Evolutionary conservation across 257 asterid genomes (phyloP).

Genomic region (Fraxinus quadrangulata): DNA sequence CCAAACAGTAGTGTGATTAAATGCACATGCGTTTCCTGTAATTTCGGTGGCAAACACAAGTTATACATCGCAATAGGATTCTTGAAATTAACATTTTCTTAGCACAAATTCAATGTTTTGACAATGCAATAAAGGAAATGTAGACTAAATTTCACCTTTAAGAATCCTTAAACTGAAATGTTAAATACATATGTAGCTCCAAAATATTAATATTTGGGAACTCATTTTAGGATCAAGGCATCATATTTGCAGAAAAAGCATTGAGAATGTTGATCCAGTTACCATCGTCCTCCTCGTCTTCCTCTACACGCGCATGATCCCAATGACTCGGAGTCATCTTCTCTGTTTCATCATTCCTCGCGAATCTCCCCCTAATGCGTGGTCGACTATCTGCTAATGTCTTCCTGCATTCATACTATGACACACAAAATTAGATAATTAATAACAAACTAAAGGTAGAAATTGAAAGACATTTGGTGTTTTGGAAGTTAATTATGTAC

Average conservation of each 20-base stretch:
- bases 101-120: too few relatives aligned
- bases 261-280: slow-evolving; percentile 72
- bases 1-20: background rate
- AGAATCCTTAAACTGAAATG: background rate
- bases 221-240: slow-evolving; percentile 42
- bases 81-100: too few relatives aligned
- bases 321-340: slow-evolving; percentile 48
- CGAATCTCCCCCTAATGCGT: slow-evolving; percentile 85
- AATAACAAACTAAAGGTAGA: background rate
- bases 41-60: too few relatives aligned
- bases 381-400: slow-evolving; percentile 88
- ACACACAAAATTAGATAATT: background rate
- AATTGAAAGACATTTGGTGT: too few relatives aligned
- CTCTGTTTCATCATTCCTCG: slow-evolving; percentile 68
- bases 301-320: slow-evolving; percentile 42
- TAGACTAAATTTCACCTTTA: background rate
- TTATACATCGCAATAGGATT: too few relatives aligned
- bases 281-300: slow-evolving; percentile 41
- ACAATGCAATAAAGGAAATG: background rate
- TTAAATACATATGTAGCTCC: slow-evolving; percentile 34
- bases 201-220: slow-evolving; percentile 40
- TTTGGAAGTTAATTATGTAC: too few relatives aligned
- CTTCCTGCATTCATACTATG: slow-evolving; percentile 90
- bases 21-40: background rate
- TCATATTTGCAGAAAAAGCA: slow-evolving; percentile 51